Conservation (phyloP, 495 filamentous ascomycete species). For the Penicillium lividum region DNA sequence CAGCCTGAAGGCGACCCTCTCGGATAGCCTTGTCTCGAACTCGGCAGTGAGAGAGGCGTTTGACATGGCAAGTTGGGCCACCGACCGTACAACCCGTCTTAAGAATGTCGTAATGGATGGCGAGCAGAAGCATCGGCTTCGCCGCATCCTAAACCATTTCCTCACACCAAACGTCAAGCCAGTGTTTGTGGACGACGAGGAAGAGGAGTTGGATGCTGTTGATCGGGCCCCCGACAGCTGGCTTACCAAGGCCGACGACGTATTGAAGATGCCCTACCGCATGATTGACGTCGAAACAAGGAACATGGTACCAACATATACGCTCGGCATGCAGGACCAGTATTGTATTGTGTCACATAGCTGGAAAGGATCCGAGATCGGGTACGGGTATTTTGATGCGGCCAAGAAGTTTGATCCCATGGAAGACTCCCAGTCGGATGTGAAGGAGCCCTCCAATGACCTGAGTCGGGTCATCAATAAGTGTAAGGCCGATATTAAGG, state of each 20-base stretch:
- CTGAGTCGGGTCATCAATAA: conserved; percentile 1
- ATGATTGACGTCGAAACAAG: conserved; percentile 50
- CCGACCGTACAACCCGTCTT: conserved; percentile 3
- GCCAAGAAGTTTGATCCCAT: conserved; percentile 9
- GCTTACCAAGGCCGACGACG: conserved; percentile 5
- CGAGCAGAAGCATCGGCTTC: conserved; percentile 9
- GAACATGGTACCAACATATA: conserved; percentile 33
- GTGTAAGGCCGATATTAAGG: conserved; percentile 3
- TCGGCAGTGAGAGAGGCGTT: conserved; percentile 4
- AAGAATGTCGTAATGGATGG: conserved; percentile 6
- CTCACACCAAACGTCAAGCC: conserved; percentile 6
- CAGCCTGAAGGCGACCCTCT: conserved; percentile 4
- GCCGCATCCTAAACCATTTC: conserved; percentile 11
- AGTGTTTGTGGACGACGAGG: conserved; percentile 9
- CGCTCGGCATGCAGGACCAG: conserved; percentile 26
- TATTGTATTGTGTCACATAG: conserved; percentile 52
- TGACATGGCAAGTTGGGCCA: conserved; percentile 4
- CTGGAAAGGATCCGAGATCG: conserved; percentile 48
- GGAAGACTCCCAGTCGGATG: conserved; percentile 9
- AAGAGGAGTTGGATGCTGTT: neutral
- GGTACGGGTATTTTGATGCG: conserved; percentile 33
- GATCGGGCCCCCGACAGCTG: conserved; percentile 6
- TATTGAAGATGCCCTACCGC: conserved; percentile 19
- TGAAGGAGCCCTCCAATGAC: neutral
- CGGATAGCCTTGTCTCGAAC: conserved; percentile 5